A percentile compares a stretch with the other conserved stretches of the same genome.
Evolutionary conservation across 1,139 yeast species (phyloP).

Genomic region (Yamadazyma buinensis): DNA sequence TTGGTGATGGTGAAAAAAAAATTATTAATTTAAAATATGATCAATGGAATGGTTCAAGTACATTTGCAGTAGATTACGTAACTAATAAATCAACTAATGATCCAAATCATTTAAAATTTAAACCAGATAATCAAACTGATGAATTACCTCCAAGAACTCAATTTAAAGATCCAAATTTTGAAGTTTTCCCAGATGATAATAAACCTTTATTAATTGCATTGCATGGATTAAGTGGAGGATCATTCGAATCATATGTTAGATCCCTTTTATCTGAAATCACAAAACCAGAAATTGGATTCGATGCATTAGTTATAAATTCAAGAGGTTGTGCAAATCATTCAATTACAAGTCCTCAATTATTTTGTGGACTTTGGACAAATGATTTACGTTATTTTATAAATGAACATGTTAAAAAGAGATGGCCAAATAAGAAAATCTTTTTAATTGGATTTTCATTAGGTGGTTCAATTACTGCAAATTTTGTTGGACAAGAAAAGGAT

Average conservation of each 20-base stretch:
- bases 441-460: constrained; percentile 57
- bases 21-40: constrained; percentile 32
- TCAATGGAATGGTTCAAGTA: constrained; percentile 38
- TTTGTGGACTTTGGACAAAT: constrained; percentile 61
- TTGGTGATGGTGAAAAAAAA: constrained; percentile 13
- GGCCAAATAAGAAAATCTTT: constrained; percentile 50
- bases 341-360: constrained; percentile 55
- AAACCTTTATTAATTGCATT: constrained; percentile 51
- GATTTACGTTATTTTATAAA: constrained; percentile 53
- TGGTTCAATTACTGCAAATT: constrained; percentile 53
- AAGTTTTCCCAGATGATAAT: constrained; percentile 27
- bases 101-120: constrained; percentile 23
- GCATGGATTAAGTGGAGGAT: constrained; percentile 65
- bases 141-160: constrained; percentile 44
- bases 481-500: constrained; percentile 50
- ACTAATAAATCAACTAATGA: constrained; percentile 15
- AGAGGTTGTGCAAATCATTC: constrained; percentile 61
- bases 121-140: constrained; percentile 33
- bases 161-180: constrained; percentile 28
- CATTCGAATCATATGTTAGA: constrained; percentile 55
- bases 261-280: constrained; percentile 37
- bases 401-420: constrained; percentile 39
- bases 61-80: constrained; percentile 42
- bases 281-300: constrained; percentile 34
- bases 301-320: constrained; percentile 53